These are phyloP conservation scores for Ambrosia hybrid DNA, from an alignment of 140 eudicot genomes.

Conservation along the genomic window DNA sequence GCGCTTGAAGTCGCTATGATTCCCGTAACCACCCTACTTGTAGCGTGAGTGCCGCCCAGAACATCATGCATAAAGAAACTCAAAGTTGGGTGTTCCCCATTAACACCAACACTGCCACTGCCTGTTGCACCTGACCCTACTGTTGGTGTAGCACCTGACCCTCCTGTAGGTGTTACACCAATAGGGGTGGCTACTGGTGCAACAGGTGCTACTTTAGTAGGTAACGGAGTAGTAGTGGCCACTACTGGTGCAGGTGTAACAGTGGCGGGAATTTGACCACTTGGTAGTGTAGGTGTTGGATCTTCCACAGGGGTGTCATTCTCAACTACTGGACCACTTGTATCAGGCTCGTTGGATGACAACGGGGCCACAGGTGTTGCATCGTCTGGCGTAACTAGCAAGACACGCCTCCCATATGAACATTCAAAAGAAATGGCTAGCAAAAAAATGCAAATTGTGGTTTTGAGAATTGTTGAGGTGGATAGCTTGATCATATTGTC, in stretches of 20 bases:
- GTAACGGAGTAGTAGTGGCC: conserved; percentile 35
- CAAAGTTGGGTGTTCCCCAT: conserved; percentile 44
- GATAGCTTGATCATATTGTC: conserved; percentile 2
- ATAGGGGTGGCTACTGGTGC: conserved; percentile 16
- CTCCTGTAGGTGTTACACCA: neutral
- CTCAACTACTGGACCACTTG: conserved; percentile 22
- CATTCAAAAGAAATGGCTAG: conserved; percentile 47
- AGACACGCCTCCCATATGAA: conserved; percentile 50
- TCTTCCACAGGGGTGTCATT: conserved; percentile 34
- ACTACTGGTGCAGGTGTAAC: conserved; percentile 24
- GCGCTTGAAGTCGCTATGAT: conserved; percentile 64
- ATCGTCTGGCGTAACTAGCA: conserved; percentile 33
- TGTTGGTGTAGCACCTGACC: neutral
- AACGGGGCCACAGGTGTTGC: conserved; percentile 32
- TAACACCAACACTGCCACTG: conserved; percentile 17
- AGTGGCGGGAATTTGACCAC: conserved; percentile 32
- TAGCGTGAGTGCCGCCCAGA: conserved; percentile 81
- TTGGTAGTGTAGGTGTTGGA: conserved; percentile 43
- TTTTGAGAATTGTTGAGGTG: conserved; percentile 28
- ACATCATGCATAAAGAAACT: conserved; percentile 90
- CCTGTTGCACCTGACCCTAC: conserved; percentile 10
- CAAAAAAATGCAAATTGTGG: conserved; percentile 48
- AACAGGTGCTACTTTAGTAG: conserved; percentile 28
- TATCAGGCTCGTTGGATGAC: conserved; percentile 18
- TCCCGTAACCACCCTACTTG: conserved; percentile 87